phyloP scores from a whole-genome alignment of 2,329 filamentous ascomycete species.

The Coniochaeta prunicola region DNA sequence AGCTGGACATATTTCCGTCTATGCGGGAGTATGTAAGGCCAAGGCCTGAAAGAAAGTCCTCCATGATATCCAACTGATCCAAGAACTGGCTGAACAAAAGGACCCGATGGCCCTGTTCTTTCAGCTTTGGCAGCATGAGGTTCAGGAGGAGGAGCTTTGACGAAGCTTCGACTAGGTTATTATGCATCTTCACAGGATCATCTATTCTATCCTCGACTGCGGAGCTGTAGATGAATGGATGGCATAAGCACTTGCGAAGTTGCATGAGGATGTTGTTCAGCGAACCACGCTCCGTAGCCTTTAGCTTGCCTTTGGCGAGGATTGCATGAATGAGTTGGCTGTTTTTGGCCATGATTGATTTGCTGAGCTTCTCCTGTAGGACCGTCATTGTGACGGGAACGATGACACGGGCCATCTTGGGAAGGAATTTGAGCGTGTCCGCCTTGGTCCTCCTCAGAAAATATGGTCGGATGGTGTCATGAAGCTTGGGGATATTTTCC shows the following conservation, averaged over 20 bases:
- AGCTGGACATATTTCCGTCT: conserved; percentile 72
- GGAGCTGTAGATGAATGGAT: conserved; percentile 89
- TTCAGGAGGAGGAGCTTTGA: conserved; percentile 81
- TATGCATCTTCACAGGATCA: conserved; percentile 55
- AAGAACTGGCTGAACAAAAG: conserved; percentile 96
- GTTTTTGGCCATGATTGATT: conserved; percentile 87
- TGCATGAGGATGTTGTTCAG: conserved; percentile 95
- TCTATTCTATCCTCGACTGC: conserved; percentile 79
- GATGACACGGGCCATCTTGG: conserved; percentile 91
- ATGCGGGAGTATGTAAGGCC: conserved; percentile 69
- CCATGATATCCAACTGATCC: conserved; percentile 77
- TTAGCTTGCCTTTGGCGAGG: conserved; percentile 62
- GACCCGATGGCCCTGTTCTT: conserved; percentile 79
- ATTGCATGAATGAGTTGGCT: conserved; percentile 83
- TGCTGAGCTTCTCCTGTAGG: conserved; percentile 89
- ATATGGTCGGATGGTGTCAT: conserved; percentile 71
- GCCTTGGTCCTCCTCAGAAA: conserved; percentile 75
- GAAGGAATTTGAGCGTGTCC: conserved; percentile 83
- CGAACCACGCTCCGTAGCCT: conserved; percentile 65
- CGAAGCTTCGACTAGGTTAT: conserved; percentile 85
- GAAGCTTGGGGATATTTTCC: conserved; percentile 73
- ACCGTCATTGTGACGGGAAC: conserved; percentile 92
- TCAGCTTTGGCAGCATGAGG: conserved; percentile 79
- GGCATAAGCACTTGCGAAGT: conserved; percentile 86
- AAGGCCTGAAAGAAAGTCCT: conserved; percentile 81